Conservation (phyloP, 108 stramenopile genomes). For the Hondaea fermentalgiana region DNA sequence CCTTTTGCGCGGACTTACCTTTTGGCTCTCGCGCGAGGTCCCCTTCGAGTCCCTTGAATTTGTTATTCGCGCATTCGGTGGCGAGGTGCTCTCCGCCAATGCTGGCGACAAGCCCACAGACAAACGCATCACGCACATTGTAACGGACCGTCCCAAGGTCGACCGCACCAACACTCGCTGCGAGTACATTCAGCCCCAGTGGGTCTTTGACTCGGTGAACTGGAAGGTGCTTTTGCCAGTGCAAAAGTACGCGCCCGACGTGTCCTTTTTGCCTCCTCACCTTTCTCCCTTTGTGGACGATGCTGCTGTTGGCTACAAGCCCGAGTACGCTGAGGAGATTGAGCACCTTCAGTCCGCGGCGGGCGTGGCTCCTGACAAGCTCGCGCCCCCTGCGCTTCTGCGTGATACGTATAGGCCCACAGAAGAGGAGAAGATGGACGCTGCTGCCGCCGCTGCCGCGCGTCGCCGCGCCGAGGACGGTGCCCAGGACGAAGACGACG, state of each 20-base stretch:
- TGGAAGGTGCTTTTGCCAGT: slow-evolving; percentile 76
- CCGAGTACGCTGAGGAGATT: slow-evolving; percentile 88
- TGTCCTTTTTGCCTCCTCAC: slow-evolving; percentile 81
- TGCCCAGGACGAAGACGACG: not conserved
- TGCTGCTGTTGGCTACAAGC: slow-evolving; percentile 91
- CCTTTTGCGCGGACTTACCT: slow-evolving; percentile 59
- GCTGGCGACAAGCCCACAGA: slow-evolving; percentile 38
- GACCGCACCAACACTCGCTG: slow-evolving; percentile 54
- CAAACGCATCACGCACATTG: slow-evolving; percentile 82
- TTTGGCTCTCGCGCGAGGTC: slow-evolving; percentile 85
- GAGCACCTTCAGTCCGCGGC: slow-evolving; percentile 71
- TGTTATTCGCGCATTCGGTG: slow-evolving; percentile 76
- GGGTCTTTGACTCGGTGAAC: slow-evolving; percentile 90
- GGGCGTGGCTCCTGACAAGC: not conserved
- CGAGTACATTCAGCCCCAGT: slow-evolving; percentile 96
- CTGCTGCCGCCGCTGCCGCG: not conserved
- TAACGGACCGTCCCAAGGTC: slow-evolving; percentile 74
- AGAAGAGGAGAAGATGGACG: not conserved
- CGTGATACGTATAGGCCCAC: not conserved
- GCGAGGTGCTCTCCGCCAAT: slow-evolving; percentile 59
- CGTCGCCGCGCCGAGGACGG: not conserved
- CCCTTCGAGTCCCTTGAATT: slow-evolving; percentile 84
- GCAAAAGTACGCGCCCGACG: slow-evolving; percentile 76
- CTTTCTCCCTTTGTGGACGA: slow-evolving; percentile 96
- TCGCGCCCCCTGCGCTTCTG: not conserved